Base-by-base conservation (phyloP, 768 basidiomycete genomes). In the Candolleomyces aberdarensis region DNA sequence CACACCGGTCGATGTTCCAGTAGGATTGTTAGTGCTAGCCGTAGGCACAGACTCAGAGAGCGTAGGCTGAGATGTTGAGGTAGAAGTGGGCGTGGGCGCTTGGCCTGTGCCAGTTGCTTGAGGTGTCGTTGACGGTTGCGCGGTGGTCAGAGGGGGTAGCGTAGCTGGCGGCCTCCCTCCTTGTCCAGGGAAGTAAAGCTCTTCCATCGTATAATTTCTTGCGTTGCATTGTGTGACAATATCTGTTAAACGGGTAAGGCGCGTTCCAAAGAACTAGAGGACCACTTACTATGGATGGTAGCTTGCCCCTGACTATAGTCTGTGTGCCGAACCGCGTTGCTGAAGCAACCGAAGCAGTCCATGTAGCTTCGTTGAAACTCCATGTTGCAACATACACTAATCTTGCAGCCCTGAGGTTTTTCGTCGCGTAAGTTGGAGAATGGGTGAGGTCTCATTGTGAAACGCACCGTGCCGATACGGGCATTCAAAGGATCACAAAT, bases 261-360 rank as follows among this genome's bases (percentile, higher is more conserved):
- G 19, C 6, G 17, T 7, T 20, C 44, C 14, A 17, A 20, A 1
- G 44, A 20, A 46, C 10, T 17, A 39, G n/a, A 55, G 31, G 20
- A 9, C 26, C 13, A 59, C 53, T 2, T 22, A 75, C 75, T 15
- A 54, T 72, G 69, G 43, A 75, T 67, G 44, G 58, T 54, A 13
- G 22, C 44, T 53, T 80, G 78, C 0, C 69, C 65, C 1, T 57
- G 11, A 6, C 70, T 57, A 52, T 64, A 80, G 59, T 75, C 69
- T 19, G 69, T 69, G 5, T 64, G 56, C 48, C 73, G 59, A 39
- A 67, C 22, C 1, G 71, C 68, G 13, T 19, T 53, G 5, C 76
- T 75, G 44, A 76, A 64, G 57, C 77, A 78, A 9, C 51, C 48
- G 64, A 75, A 67, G 50, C 77, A 78, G 59, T 71, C 62, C 64